Evolutionary conservation across 129 eudicot species (phyloP).

Genomic region (Lactuca sativa): DNA sequence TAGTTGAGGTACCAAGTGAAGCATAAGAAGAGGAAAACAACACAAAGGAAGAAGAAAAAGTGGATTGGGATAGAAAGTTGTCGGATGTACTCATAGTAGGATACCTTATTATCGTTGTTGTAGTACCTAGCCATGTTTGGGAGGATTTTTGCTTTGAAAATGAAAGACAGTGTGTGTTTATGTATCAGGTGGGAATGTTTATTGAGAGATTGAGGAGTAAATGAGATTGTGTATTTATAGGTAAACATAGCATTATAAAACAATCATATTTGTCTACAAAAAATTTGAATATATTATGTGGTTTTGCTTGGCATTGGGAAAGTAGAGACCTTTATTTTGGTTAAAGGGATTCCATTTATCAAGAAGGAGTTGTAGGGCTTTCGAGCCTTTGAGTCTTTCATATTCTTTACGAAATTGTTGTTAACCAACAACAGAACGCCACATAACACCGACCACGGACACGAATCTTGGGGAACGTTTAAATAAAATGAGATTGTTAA

Average conservation of each 20-base stretch:
- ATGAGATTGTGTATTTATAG: slow-evolving; percentile 13
- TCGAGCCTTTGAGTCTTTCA: slow-evolving; percentile 15
- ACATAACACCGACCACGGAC: slow-evolving; percentile 44
- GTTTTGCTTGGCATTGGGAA: slow-evolving; percentile 6
- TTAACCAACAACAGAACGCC: slow-evolving; percentile 28
- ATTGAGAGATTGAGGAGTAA: slow-evolving; percentile 19
- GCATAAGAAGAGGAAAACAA: slow-evolving; percentile 44
- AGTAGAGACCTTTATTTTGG: slow-evolving; percentile 18
- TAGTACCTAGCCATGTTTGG: slow-evolving; percentile 49
- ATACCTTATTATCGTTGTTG: slow-evolving; percentile 34
- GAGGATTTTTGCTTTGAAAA: neutral
- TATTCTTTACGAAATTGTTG: slow-evolving; percentile 8
- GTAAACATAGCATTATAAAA: neutral
- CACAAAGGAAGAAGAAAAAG: slow-evolving; percentile 48
- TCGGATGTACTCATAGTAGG: slow-evolving; percentile 55
- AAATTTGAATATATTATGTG: neutral
- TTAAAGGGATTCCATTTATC: slow-evolving; percentile 20
- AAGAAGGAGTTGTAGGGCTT: slow-evolving; percentile 24
- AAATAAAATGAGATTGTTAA: slow-evolving; percentile 11
- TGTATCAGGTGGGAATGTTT: neutral
- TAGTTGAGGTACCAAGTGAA: slow-evolving; percentile 77
- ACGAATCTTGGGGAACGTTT: slow-evolving; percentile 24
- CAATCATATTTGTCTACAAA: neutral
- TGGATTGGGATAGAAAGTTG: slow-evolving; percentile 57
- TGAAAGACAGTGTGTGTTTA: neutral